These are phyloP conservation scores for Deinandra increscens DNA, from an alignment of 129 eudicot species.

Conservation along the genomic window DNA sequence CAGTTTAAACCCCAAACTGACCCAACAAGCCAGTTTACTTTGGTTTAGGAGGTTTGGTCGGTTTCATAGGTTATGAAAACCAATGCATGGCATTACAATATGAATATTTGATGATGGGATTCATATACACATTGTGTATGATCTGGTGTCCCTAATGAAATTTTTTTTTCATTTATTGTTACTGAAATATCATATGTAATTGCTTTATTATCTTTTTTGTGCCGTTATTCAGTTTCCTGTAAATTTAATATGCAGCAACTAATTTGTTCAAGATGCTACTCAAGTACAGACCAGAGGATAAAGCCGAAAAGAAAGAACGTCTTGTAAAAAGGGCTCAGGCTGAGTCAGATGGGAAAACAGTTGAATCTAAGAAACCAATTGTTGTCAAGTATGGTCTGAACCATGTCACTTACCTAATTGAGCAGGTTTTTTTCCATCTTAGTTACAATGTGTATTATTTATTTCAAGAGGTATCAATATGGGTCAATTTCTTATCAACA, in stretches of 20 bases:
- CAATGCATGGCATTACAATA: not conserved
- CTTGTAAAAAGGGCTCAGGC: constrained; percentile 83
- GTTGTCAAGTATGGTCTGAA: constrained; percentile 89
- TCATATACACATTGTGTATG: not conserved
- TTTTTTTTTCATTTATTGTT: not conserved
- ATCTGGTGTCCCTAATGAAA: not conserved
- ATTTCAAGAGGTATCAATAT: not conserved
- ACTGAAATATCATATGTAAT: not conserved
- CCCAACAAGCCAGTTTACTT: not conserved
- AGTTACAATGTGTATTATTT: not conserved
- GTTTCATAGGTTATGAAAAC: not conserved
- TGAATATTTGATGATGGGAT: not conserved
- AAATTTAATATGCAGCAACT: constrained; percentile 31
- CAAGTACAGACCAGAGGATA: constrained; percentile 63
- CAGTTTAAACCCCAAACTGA: too few relatives aligned
- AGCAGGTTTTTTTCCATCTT: constrained; percentile 46
- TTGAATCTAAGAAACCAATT: constrained; percentile 50
- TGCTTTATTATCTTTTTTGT: not conserved
- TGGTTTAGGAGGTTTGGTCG: not conserved
- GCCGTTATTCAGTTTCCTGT: not conserved
- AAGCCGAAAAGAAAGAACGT: constrained; percentile 75
- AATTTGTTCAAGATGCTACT: constrained; percentile 61
- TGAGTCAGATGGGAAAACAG: constrained; percentile 55
- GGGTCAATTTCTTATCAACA: not conserved
- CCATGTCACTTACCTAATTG: constrained; percentile 77